Conservation (phyloP, 169 alveolate species). For the Cryptosporidium bovis region DNA sequence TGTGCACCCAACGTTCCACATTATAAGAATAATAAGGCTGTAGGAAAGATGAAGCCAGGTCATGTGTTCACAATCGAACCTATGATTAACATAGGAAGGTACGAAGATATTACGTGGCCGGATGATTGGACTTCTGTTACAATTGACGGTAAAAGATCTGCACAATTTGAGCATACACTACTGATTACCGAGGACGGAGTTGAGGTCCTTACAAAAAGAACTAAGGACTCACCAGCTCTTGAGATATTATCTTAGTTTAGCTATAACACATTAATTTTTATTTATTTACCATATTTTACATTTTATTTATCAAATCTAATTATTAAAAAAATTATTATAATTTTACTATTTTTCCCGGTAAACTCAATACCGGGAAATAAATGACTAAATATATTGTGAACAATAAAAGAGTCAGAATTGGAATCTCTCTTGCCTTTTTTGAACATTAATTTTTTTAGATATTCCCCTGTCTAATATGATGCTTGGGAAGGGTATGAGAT, state of each 20-base stretch:
- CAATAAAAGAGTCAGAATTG: neutral
- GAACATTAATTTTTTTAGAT: neutral
- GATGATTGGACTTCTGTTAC: constrained; percentile 99
- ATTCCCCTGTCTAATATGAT: constrained; percentile 72
- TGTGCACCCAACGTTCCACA: constrained; percentile 97
- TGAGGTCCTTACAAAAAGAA: constrained; percentile 94
- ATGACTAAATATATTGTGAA: neutral
- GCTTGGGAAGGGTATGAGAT: constrained; percentile 79
- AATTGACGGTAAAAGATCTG: constrained; percentile 84
- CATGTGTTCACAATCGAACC: constrained; percentile 99
- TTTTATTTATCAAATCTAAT: constrained; percentile 4
- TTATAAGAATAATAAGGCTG: constrained; percentile 97
- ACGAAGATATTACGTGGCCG: constrained; percentile 95
- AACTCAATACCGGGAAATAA: constrained; percentile 35
- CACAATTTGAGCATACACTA: constrained; percentile 98
- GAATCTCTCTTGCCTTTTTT: neutral
- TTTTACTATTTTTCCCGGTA: constrained; percentile 49
- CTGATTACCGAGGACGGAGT: constrained; percentile 93
- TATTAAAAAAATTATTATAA: neutral
- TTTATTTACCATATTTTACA: neutral
- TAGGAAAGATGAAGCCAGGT: constrained; percentile 93
- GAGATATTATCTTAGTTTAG: constrained; percentile 65
- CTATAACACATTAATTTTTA: neutral
- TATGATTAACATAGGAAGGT: constrained; percentile 97
- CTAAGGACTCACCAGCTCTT: constrained; percentile 92